Percentiles rank a stretch among this genome's conserved stretches.
Conservation (phyloP, 2,329 filamentous ascomycete species). For the Diaporthe ampelina region DNA sequence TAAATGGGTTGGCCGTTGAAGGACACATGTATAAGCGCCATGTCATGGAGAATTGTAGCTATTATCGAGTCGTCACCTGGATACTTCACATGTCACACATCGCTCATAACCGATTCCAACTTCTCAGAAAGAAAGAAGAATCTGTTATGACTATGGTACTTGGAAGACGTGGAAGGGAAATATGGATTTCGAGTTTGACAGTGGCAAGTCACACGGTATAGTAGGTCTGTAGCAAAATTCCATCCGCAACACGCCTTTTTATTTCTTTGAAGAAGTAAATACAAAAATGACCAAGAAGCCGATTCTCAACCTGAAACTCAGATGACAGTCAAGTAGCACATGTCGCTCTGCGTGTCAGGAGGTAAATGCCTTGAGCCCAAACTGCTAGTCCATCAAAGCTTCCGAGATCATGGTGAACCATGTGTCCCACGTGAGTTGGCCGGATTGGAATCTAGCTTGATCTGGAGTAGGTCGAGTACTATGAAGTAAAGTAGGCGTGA, state of each 20-base stretch:
- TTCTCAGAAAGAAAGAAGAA: background rate
- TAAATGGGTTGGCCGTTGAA: background rate
- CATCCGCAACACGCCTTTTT: slow-evolving; percentile 13
- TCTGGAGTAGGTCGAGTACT: background rate
- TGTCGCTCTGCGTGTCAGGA: background rate
- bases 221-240: background rate
- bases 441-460: background rate
- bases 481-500: background rate
- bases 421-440: background rate
- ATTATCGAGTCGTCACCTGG: background rate
- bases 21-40: background rate
- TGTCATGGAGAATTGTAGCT: background rate
- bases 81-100: background rate
- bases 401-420: background rate
- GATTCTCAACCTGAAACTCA: background rate
- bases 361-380: background rate
- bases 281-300: background rate
- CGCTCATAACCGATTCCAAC: background rate
- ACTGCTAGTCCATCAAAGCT: background rate
- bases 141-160: background rate
- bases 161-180: background rate
- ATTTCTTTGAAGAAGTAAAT: background rate
- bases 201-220: background rate
- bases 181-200: too few species aligned
- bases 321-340: background rate